Base-by-base conservation (phyloP, 495 filamentous ascomycete species). In the Xylaria palmicola region DNA sequence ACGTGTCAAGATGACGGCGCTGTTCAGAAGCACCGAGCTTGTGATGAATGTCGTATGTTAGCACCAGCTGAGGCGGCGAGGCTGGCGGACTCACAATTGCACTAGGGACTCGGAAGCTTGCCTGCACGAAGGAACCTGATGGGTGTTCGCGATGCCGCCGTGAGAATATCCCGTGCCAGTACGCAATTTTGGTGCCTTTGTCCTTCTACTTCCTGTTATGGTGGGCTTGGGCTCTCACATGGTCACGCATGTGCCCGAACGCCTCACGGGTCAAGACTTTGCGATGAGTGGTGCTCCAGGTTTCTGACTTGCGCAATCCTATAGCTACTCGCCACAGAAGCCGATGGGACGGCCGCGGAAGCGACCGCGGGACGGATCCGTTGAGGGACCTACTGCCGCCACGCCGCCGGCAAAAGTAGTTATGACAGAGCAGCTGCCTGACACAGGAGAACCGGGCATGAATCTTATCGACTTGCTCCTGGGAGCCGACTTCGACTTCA, bases 281-380 rank as follows among this genome's bases (percentile, higher is more conserved):
- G 12, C 19, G 1, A 49, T 10, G 30, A 13, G 30, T 52, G 50
- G 20, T 29, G 12, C n/a, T n/a, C n/a, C n/a, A n/a, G n/a, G 24
- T 29, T 19, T 56, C 53, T 56, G 22, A 56, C 27, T n/a, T 17
- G 8, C n/a, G 20, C 3, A 4, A 20, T 56, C 24, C 8, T 7
- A 44, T 6, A 56, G 53, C 39, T 88, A 86, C 67, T 86, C 85
- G 5, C 67, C 76, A 19, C 82, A 84, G 67, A 87, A 88, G 68
- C 79, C 75, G 20, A 88, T 88, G 85, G 85, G 85, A 17, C 68
- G 85, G 60, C 85, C 85, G 19, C 65, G 83, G 49, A 88, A 88
- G 66, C 75, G 82, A 41, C 75, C 76, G 20, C 76, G 75, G 52
- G 67, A 75, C 26, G 75, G 81, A 32, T 51, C 68, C 4, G 62